Percentiles rank a stretch among this genome's conserved stretches.
Conservation (phyloP, 2,329 filamentous ascomycete genomes). For the Neophaeococcomyces mojaviensis region DNA sequence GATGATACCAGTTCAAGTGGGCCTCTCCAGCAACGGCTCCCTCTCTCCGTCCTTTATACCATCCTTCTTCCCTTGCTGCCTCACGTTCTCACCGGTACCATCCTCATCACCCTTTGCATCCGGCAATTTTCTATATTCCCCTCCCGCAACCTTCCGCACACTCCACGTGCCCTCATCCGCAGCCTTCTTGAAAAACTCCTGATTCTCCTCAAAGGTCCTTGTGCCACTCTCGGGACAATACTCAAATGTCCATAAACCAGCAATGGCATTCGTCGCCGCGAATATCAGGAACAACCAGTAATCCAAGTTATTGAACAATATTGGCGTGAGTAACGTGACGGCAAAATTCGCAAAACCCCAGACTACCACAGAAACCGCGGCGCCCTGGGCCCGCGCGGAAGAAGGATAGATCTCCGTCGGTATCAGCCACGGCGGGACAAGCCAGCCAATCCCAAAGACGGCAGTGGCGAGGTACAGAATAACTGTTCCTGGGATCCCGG, state of each 20-base stretch:
- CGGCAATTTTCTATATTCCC: conserved; percentile 35
- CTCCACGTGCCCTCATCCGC: conserved; percentile 46
- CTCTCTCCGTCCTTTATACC: conserved; percentile 24
- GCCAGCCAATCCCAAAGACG: conserved; percentile 46
- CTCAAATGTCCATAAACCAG: conserved; percentile 47
- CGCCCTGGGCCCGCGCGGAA: conserved; percentile 51
- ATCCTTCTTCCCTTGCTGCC: conserved; percentile 27
- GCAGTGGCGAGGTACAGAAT: conserved; percentile 30
- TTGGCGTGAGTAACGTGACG: conserved; percentile 50
- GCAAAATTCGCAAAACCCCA: conserved; percentile 56
- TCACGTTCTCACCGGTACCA: conserved; percentile 9
- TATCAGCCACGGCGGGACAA: conserved; percentile 43
- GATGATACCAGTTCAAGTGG: background rate
- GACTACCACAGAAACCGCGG: conserved; percentile 52
- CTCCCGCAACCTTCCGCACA: conserved; percentile 46
- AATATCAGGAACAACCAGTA: conserved; percentile 54
- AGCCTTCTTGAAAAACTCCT: conserved; percentile 50
- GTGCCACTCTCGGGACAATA: conserved; percentile 50
- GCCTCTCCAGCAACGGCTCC: conserved; percentile 1
- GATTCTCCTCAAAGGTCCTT: conserved; percentile 53
- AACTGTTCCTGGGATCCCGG: conserved; percentile 23
- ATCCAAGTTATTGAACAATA: conserved; percentile 53
- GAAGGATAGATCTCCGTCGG: conserved; percentile 52
- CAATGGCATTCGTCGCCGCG: conserved; percentile 46
- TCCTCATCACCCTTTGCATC: conserved; percentile 16